Conservation (phyloP, 2,329 filamentous ascomycete genomes). For the Fusarium coffeatum region DNA sequence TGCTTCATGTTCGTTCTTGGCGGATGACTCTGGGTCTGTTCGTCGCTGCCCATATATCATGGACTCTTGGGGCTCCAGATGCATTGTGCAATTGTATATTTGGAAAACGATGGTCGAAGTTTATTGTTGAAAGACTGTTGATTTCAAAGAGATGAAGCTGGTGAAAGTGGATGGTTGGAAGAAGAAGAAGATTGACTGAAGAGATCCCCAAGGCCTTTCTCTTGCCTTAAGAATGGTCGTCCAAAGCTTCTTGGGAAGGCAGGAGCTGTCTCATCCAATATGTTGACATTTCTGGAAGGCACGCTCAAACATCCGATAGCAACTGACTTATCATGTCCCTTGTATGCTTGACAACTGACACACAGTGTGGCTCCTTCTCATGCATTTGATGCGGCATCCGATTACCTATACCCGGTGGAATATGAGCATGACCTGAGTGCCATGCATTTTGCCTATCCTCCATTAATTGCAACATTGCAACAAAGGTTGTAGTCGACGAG, state of each 20-base stretch:
- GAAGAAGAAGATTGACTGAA: not conserved
- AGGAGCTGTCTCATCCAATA: not conserved
- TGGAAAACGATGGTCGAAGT: not conserved
- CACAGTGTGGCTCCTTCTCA: constrained; percentile 41
- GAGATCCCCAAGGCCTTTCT: not conserved
- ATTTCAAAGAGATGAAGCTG: not conserved
- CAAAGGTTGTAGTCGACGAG: constrained; percentile 11
- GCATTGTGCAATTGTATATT: not conserved
- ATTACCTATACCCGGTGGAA: constrained; percentile 10
- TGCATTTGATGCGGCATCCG: constrained; percentile 19
- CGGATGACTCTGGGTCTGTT: not conserved
- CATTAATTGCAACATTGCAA: constrained; percentile 38
- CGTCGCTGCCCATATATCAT: too few species aligned
- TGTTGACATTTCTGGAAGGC: not conserved
- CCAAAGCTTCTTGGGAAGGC: not conserved
- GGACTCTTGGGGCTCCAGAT: too few species aligned
- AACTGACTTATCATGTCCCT: constrained; percentile 32
- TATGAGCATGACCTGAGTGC: constrained; percentile 37
- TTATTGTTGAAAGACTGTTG: not conserved
- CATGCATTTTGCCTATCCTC: constrained; percentile 41
- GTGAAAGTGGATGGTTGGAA: not conserved
- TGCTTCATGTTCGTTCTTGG: not conserved
- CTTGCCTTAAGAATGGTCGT: not conserved
- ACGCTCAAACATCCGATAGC: constrained; percentile 19
- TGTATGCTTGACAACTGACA: constrained; percentile 43